phyloP scores from a whole-genome alignment of 805 yeast species.

The Nakazawaea pomicola region DNA sequence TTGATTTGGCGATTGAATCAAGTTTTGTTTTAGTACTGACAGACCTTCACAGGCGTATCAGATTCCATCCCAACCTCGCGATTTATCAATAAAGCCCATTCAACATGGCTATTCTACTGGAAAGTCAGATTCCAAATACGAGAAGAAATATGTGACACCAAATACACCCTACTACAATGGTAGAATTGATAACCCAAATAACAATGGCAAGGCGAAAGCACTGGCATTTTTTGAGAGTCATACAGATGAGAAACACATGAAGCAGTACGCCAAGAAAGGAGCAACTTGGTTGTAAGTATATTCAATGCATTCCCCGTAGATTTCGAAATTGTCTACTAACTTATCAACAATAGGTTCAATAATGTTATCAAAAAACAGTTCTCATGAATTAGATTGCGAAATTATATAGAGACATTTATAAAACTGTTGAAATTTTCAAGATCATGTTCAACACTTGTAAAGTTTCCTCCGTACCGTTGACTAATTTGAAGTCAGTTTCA shows the following conservation, averaged over 20 bases:
- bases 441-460: conserved; percentile 69
- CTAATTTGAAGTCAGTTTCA: conserved; percentile 66
- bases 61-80: conserved; percentile 11
- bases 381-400: no score
- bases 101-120: conserved; percentile 10
- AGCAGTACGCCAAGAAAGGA: conserved; percentile 12
- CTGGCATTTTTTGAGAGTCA: conserved; percentile 11
- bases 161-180: conserved; percentile 8
- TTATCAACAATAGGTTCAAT: conserved; percentile 1
- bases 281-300: conserved; percentile 13
- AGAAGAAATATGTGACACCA: not conserved
- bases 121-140: conserved; percentile 6
- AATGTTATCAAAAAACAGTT: conserved; percentile 1
- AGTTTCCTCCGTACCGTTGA: conserved; percentile 88
- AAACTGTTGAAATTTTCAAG: conserved; percentile 41
- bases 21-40: no score
- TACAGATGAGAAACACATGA: conserved; percentile 12
- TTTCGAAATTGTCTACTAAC: conserved; percentile 7
- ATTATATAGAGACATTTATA: conserved; percentile 17
- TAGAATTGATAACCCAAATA: conserved; percentile 4
- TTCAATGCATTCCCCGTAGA: no score
- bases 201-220: conserved; percentile 17
- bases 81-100: conserved; percentile 9
- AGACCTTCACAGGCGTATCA: no score
- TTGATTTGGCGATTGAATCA: no score